Conservation (phyloP, 768 basidiomycete species). For the Hericium erinaceus region DNA sequence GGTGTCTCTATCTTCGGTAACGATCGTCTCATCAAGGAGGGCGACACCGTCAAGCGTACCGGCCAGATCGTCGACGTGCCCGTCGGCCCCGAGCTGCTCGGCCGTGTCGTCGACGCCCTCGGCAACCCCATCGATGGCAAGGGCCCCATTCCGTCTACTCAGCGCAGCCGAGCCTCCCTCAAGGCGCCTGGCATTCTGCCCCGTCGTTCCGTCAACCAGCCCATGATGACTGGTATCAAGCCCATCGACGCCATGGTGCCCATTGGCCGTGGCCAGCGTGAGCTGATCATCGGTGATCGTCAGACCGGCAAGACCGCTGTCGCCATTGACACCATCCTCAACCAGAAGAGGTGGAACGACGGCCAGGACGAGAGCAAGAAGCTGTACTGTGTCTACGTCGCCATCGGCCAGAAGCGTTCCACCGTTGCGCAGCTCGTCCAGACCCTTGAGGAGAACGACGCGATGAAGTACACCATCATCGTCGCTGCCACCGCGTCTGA, state of each 20-base stretch:
- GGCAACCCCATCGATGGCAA: constrained; percentile 99
- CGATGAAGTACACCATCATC: constrained; percentile 99
- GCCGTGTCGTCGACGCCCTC: constrained; percentile 98
- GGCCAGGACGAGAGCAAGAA: constrained; percentile 95
- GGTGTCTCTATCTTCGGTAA: constrained; percentile 99
- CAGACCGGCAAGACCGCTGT: constrained; percentile 99
- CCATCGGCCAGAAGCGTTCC: constrained; percentile 98
- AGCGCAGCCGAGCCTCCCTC: constrained; percentile 94
- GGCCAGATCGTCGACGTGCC: constrained; percentile 99
- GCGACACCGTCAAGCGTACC: constrained; percentile 99
- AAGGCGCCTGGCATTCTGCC: constrained; percentile 99
- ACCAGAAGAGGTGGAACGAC: constrained; percentile 99
- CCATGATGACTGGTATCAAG: constrained; percentile 99
- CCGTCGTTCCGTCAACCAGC: constrained; percentile 99
- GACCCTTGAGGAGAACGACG: constrained; percentile 99
- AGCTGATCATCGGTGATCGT: constrained; percentile 99
- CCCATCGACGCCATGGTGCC: constrained; percentile 99
- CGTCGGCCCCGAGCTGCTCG: constrained; percentile 93
- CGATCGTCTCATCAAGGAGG: constrained; percentile 98
- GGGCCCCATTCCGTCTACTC: constrained; percentile 87
- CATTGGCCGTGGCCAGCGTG: constrained; percentile 99
- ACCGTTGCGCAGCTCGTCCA: constrained; percentile 99
- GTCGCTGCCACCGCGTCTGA: constrained; percentile 99
- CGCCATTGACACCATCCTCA: constrained; percentile 99
- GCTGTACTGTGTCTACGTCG: constrained; percentile 99